Evolutionary conservation across 2,329 filamentous ascomycete genomes (phyloP).

Genomic region (Penicillium paneum): DNA sequence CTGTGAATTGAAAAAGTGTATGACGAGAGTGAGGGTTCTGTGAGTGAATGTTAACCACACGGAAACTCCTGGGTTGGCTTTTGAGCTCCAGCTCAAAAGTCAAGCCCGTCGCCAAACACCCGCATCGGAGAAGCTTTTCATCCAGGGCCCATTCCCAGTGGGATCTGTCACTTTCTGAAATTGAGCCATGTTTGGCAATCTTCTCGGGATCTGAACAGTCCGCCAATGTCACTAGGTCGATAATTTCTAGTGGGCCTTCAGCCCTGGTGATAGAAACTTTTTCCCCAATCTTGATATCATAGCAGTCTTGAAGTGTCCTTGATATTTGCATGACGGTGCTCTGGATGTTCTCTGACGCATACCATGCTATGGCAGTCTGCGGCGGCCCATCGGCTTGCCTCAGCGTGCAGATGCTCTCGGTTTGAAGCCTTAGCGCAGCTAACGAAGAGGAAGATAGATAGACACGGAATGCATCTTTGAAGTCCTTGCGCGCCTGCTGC

Average conservation of each 20-base stretch:
- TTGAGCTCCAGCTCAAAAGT: slow-evolving; percentile 62
- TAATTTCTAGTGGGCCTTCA: slow-evolving; percentile 51
- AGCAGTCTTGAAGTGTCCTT: slow-evolving; percentile 68
- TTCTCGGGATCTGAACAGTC: slow-evolving; percentile 52
- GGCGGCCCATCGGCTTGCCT: slow-evolving; percentile 36
- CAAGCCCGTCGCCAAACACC: slow-evolving; percentile 68
- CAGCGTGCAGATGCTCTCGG: slow-evolving; percentile 56
- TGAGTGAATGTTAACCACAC: slow-evolving; percentile 55
- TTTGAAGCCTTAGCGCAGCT: slow-evolving; percentile 52
- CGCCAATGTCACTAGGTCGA: slow-evolving; percentile 58
- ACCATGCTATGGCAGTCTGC: slow-evolving; percentile 63
- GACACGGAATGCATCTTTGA: slow-evolving; percentile 59
- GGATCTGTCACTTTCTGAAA: slow-evolving; percentile 36
- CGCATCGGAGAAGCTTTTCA: slow-evolving; percentile 52
- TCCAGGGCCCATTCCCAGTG: slow-evolving; percentile 52
- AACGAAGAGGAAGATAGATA: slow-evolving; percentile 57
- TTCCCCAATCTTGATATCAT: slow-evolving; percentile 69
- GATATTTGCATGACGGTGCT: slow-evolving; percentile 69
- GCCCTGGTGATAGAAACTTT: slow-evolving; percentile 60
- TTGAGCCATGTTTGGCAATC: slow-evolving; percentile 34
- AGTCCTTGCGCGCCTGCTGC: slow-evolving; percentile 45
- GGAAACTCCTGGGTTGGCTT: slow-evolving; percentile 60
- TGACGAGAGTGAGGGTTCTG: slow-evolving; percentile 37
- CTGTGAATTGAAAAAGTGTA: slow-evolving; percentile 38
- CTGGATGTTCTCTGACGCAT: slow-evolving; percentile 60